These are phyloP conservation scores for Pythium oligandrum DNA, from an alignment of 352 stramenopile genomes.

Conservation along the genomic window DNA sequence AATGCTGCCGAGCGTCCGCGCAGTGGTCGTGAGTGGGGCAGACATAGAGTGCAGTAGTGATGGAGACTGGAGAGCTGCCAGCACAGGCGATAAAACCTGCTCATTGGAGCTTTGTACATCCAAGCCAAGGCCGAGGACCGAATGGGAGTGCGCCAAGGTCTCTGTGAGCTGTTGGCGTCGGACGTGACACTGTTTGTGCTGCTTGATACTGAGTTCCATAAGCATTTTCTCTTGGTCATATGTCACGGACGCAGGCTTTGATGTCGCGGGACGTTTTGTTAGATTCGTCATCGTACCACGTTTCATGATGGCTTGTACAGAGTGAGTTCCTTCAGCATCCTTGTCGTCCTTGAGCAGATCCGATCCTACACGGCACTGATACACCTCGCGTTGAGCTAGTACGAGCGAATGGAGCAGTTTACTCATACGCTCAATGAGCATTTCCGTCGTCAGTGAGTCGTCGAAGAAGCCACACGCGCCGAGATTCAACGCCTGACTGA, in stretches of 20 bases:
- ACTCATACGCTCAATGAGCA: conserved; percentile 35
- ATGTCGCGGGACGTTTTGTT: conserved; percentile 20
- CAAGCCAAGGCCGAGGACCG: conserved; percentile 56
- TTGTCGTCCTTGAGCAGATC: conserved; percentile 17
- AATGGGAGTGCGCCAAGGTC: conserved; percentile 40
- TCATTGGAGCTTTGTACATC: conserved; percentile 11
- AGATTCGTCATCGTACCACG: conserved; percentile 16
- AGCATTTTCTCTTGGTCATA: conserved; percentile 65
- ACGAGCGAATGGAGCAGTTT: conserved; percentile 57
- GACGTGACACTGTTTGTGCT: conserved; percentile 53
- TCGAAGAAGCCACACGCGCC: conserved; percentile 66
- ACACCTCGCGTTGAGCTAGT: conserved; percentile 45
- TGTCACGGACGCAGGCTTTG: conserved; percentile 42
- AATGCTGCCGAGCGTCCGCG: conserved; percentile 19
- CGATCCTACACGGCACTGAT: conserved; percentile 28
- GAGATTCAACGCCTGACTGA: conserved; percentile 42
- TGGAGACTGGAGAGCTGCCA: conserved; percentile 8
- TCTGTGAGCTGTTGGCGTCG: conserved; percentile 40
- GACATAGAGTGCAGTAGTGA: conserved; percentile 1
- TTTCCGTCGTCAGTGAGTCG: conserved; percentile 26
- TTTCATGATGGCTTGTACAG: conserved; percentile 32
- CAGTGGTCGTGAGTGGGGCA: conserved; percentile 1
- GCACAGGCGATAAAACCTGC: neutral
- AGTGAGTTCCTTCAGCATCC: conserved; percentile 14
- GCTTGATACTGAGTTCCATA: conserved; percentile 62